Conservation (phyloP, 2,329 filamentous ascomycete species). For the Onygenales sp. region DNA sequence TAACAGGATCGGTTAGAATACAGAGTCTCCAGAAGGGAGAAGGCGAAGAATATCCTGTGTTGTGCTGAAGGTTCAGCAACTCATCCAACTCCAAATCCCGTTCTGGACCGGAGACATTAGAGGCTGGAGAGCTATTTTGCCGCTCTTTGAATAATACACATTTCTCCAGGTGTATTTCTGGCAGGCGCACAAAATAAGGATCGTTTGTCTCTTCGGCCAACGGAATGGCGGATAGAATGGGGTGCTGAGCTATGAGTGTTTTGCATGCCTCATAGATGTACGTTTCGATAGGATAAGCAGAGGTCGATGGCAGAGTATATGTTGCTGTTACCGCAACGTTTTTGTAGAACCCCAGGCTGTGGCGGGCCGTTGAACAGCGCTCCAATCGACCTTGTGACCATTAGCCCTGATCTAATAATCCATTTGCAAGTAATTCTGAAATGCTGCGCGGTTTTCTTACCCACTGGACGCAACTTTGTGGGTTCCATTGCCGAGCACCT, state of each 20-base stretch:
- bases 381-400: conserved; percentile 32
- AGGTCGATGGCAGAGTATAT: conserved; percentile 23
- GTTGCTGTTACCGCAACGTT: conserved; percentile 34
- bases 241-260: conserved; percentile 30
- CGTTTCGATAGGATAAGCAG: conserved; percentile 17
- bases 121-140: conserved; percentile 4
- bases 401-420: conserved; percentile 1
- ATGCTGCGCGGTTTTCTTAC: conserved; percentile 12
- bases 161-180: conserved; percentile 31
- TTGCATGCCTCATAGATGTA: conserved; percentile 29
- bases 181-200: conserved; percentile 37
- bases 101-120: conserved; percentile 10
- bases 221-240: conserved; percentile 34
- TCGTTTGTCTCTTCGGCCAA: conserved; percentile 30
- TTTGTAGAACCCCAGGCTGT: conserved; percentile 35
- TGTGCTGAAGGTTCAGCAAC: conserved; percentile 33
- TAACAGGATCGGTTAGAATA: conserved; percentile 21
- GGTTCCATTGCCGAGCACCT: not conserved
- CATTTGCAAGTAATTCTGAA: not conserved
- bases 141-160: conserved; percentile 28
- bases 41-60: conserved; percentile 25
- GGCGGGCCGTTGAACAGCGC: conserved; percentile 34
- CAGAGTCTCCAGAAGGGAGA: conserved; percentile 37
- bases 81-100: conserved; percentile 33
- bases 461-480: conserved; percentile 21